Conservation (phyloP, 1,284 basidiomycete species). For the Schizophyllum commune region DNA sequence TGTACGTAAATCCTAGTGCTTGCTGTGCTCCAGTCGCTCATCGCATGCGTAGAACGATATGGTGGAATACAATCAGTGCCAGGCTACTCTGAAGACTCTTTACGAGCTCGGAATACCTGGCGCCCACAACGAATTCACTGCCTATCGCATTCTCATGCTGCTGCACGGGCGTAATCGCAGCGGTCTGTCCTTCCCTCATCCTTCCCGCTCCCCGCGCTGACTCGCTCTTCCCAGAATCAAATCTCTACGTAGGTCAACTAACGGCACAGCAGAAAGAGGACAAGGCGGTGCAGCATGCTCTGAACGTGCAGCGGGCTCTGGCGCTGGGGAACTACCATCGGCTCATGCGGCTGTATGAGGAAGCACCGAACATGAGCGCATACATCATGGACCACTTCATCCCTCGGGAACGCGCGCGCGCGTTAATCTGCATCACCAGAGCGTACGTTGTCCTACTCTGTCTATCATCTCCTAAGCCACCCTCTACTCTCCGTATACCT, state of each 20-base stretch:
- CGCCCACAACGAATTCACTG: conserved; percentile 91
- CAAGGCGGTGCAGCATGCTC: conserved; percentile 79
- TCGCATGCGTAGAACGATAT: conserved; percentile 69
- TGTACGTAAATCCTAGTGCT: conserved; percentile 37
- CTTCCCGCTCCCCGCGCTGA: conserved; percentile 3
- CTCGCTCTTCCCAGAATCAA: conserved; percentile 63
- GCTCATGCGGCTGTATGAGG: conserved; percentile 81
- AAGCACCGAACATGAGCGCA: conserved; percentile 94
- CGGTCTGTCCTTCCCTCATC: conserved; percentile 40
- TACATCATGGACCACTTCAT: conserved; percentile 99
- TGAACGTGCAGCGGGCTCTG: conserved; percentile 82
- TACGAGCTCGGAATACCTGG: conserved; percentile 92
- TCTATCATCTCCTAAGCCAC: no score
- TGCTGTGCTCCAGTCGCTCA: not conserved
- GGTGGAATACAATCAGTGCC: conserved; percentile 99
- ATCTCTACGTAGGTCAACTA: conserved; percentile 93
- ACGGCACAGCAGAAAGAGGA: conserved; percentile 82
- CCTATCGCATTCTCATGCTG: conserved; percentile 95
- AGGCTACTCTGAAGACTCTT: conserved; percentile 82
- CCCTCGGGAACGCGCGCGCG: conserved; percentile 82
- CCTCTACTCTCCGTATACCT: not conserved
- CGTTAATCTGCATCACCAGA: conserved; percentile 86
- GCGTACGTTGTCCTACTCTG: conserved; percentile 49
- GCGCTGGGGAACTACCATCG: conserved; percentile 92
- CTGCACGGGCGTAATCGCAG: conserved; percentile 91